Evolutionary conservation across 768 basidiomycete species (phyloP).

Genomic region (Tulasnella sp.): DNA sequence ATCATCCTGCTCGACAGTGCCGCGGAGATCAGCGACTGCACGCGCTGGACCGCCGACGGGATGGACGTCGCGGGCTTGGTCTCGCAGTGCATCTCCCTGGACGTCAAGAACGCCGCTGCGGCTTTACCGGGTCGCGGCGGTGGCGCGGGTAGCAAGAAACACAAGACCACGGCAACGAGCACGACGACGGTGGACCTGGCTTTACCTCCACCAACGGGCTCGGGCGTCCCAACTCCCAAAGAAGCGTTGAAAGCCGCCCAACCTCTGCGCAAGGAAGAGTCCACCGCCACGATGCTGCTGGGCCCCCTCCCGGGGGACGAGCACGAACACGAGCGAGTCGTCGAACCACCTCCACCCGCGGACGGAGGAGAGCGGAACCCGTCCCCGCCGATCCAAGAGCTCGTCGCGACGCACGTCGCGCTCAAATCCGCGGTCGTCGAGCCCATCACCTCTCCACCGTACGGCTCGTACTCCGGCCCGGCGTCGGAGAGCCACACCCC

Average conservation of each 20-base stretch:
- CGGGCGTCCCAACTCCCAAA: background rate
- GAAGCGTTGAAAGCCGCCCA: background rate
- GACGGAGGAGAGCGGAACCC: background rate
- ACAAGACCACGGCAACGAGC: background rate
- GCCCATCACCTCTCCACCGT: background rate
- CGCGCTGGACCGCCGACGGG: constrained; percentile 48
- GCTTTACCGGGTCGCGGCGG: constrained; percentile 1
- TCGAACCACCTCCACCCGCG: background rate
- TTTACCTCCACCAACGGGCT: background rate
- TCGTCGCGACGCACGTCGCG: constrained; percentile 59
- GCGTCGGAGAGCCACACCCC: background rate
- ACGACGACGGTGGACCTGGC: background rate
- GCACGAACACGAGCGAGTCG: background rate
- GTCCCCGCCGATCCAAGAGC: constrained; percentile 47
- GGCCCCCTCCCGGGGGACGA: background rate
- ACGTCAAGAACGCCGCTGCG: constrained; percentile 41
- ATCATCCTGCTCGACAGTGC: constrained; percentile 48
- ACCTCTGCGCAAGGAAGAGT: background rate
- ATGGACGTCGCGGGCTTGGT: constrained; percentile 50
- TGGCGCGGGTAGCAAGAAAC: background rate
- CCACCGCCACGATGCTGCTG: background rate
- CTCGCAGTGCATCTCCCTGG: constrained; percentile 59
- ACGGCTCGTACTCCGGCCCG: background rate
- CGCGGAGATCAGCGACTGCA: constrained; percentile 49
- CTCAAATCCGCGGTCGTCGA: constrained; percentile 55